Conservation (phyloP, 148 eudicot genomes). For the Limonium bicolor region DNA sequence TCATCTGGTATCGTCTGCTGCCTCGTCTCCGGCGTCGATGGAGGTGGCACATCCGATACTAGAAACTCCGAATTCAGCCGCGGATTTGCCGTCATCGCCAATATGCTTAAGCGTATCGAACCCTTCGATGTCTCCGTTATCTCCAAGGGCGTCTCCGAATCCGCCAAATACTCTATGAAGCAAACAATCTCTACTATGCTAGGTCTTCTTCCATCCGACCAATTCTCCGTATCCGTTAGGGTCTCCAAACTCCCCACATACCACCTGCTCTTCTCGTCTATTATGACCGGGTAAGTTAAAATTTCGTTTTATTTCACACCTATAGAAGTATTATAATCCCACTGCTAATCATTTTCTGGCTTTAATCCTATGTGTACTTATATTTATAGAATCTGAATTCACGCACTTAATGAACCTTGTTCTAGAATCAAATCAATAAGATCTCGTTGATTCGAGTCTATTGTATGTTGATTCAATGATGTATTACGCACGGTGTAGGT, state of each 20-base stretch:
- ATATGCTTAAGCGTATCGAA: slow-evolving; percentile 53
- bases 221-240: slow-evolving; percentile 51
- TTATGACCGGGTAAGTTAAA: slow-evolving; percentile 90
- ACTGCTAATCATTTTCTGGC: too few relatives aligned
- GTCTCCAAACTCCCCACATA: slow-evolving; percentile 45
- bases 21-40: slow-evolving; percentile 48
- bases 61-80: slow-evolving; percentile 42
- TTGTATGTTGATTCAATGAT: too few relatives aligned
- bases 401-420: too few relatives aligned
- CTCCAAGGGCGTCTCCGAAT: slow-evolving; percentile 50
- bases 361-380: too few relatives aligned
- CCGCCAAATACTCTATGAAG: slow-evolving; percentile 75
- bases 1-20: slow-evolving; percentile 17
- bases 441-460: too few relatives aligned
- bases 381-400: too few relatives aligned
- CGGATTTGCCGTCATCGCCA: slow-evolving; percentile 62
- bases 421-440: too few relatives aligned
- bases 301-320: neutral
- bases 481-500: too few relatives aligned
- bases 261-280: slow-evolving; percentile 53
- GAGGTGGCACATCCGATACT: slow-evolving; percentile 61
- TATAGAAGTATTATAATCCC: too few relatives aligned
- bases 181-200: slow-evolving; percentile 81
- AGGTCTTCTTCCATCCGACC: slow-evolving; percentile 67
- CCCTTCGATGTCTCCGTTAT: slow-evolving; percentile 55